Conservation (phyloP, 1,284 basidiomycete genomes). For the Sporisorium reilianum region DNA sequence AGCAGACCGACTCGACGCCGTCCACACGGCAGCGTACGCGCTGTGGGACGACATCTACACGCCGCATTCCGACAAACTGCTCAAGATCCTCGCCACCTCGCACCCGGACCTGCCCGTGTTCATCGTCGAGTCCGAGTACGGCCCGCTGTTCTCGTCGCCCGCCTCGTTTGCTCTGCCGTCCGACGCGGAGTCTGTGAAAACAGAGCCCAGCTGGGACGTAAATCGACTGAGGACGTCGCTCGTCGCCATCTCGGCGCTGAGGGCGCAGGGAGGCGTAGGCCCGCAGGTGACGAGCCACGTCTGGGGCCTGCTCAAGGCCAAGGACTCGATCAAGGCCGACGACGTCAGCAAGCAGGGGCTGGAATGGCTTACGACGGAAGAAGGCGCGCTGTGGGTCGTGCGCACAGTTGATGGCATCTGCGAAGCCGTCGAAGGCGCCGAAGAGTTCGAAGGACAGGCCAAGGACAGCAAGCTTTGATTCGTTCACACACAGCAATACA, state of each 20-base stretch:
- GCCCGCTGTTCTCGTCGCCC: slow-evolving; percentile 80
- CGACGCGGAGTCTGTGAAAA: slow-evolving; percentile 55
- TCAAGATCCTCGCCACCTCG: slow-evolving; percentile 85
- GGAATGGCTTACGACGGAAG: slow-evolving; percentile 84
- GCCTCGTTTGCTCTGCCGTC: slow-evolving; percentile 72
- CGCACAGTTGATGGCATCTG: slow-evolving; percentile 78
- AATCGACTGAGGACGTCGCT: slow-evolving; percentile 88
- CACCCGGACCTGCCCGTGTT: slow-evolving; percentile 78
- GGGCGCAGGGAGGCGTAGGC: slow-evolving; percentile 85
- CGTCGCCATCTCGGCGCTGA: slow-evolving; percentile 88
- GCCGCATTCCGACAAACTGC: slow-evolving; percentile 88
- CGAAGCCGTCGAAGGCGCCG: slow-evolving; percentile 56
- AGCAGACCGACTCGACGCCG: slow-evolving; percentile 33
- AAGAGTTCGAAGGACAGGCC: slow-evolving; percentile 46
- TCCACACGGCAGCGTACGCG: slow-evolving; percentile 55
- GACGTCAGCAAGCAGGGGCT: slow-evolving; percentile 74
- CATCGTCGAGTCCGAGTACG: slow-evolving; percentile 91
- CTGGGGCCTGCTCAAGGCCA: slow-evolving; percentile 89
- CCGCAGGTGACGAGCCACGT: slow-evolving; percentile 92
- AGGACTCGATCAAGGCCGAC: slow-evolving; percentile 66
- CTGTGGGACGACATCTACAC: slow-evolving; percentile 90
- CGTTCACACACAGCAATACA: background rate
- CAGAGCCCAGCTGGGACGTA: slow-evolving; percentile 73
- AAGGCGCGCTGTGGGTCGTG: slow-evolving; percentile 92
- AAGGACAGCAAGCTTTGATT: slow-evolving; percentile 45